Evolutionary conservation across 2,329 filamentous ascomycete species (phyloP).

Genomic region (Diaporthe sp.): DNA sequence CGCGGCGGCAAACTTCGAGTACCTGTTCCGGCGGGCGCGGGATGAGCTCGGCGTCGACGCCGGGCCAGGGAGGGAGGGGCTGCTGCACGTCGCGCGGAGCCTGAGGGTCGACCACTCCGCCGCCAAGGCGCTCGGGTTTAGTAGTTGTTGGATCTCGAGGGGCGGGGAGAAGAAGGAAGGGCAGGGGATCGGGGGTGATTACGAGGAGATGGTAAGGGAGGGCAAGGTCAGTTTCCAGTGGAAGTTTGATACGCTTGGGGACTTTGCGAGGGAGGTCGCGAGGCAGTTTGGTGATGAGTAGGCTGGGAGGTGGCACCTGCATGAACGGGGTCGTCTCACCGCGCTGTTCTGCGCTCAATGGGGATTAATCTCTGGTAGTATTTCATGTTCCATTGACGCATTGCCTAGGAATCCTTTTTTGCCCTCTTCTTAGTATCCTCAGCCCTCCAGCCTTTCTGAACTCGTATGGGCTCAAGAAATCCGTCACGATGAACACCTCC

Average conservation of each 20-base stretch:
- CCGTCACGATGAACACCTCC: conserved; percentile 79
- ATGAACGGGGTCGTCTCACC: background rate
- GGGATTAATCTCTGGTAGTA: background rate
- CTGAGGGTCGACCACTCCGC: conserved; percentile 77
- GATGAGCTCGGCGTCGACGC: conserved; percentile 65
- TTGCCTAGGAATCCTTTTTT: background rate
- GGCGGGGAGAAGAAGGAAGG: conserved; percentile 54
- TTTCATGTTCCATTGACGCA: background rate
- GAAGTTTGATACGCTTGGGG: conserved; percentile 55
- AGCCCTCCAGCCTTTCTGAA: conserved; percentile 63
- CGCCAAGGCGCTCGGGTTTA: conserved; percentile 71
- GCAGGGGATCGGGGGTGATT: conserved; percentile 43
- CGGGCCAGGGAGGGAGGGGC: conserved; percentile 58
- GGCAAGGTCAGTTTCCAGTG: conserved; percentile 53
- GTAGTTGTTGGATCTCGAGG: conserved; percentile 76
- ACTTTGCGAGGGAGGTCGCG: conserved; percentile 57
- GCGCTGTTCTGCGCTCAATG: background rate
- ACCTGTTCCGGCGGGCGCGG: conserved; percentile 69
- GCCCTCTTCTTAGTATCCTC: conserved; percentile 49
- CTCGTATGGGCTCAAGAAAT: conserved; percentile 71
- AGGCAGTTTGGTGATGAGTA: conserved; percentile 50
- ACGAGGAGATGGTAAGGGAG: conserved; percentile 43
- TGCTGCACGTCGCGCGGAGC: conserved; percentile 79
- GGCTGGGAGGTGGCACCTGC: background rate
- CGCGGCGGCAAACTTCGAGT: conserved; percentile 73